Evolutionary conservation across 2,329 filamentous ascomycete species (phyloP).

Genomic region (Diaporthe vexans): DNA sequence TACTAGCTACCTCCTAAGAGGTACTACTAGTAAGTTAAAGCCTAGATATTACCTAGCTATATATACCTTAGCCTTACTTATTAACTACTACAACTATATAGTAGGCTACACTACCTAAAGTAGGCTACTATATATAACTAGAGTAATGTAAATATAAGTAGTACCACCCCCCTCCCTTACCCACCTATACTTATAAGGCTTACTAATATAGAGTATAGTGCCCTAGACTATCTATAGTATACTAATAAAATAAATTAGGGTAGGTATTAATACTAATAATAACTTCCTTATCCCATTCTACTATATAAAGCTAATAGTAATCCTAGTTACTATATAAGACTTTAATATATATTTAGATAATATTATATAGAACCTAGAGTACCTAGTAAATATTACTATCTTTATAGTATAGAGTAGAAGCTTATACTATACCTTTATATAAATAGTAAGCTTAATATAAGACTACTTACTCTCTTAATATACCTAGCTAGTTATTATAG

Average conservation of each 20-base stretch:
- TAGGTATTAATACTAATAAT: background rate
- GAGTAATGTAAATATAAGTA: background rate
- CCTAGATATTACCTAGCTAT: background rate
- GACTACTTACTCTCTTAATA: background rate
- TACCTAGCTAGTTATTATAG: background rate
- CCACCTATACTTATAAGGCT: background rate
- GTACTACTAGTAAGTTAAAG: background rate
- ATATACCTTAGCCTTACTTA: background rate
- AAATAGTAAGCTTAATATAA: constrained; percentile 1
- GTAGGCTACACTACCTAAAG: background rate
- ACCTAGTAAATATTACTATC: background rate
- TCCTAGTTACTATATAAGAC: background rate
- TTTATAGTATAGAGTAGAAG: background rate
- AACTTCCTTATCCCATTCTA: background rate
- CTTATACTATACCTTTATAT: background rate
- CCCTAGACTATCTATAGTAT: background rate
- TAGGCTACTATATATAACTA: background rate
- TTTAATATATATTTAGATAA: background rate
- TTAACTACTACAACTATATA: background rate
- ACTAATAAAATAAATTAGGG: background rate
- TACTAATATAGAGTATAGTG: background rate
- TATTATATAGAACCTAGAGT: background rate
- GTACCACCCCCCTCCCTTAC: background rate
- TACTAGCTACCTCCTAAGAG: background rate
- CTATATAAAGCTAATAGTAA: background rate